These are phyloP conservation scores for Thalassiosira mediterranea DNA, from an alignment of 352 stramenopile genomes.

Conservation along the genomic window DNA sequence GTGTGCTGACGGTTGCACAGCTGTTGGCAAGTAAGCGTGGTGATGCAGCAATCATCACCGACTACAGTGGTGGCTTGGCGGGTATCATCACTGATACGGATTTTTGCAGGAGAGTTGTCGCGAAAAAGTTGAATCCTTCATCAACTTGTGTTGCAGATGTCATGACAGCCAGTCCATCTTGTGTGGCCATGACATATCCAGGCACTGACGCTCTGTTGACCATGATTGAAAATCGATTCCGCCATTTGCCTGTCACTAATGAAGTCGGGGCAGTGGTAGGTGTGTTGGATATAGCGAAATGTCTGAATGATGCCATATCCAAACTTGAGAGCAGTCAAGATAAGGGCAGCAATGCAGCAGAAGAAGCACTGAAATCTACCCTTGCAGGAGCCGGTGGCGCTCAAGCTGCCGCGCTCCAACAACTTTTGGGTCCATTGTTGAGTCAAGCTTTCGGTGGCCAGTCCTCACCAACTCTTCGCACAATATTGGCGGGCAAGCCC, in stretches of 20 bases:
- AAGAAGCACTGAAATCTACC: constrained; percentile 69
- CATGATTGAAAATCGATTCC: constrained; percentile 97
- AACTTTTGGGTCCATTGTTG: constrained; percentile 73
- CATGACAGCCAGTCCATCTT: constrained; percentile 96
- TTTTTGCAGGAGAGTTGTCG: constrained; percentile 92
- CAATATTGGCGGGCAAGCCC: constrained; percentile 78
- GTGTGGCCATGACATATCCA: constrained; percentile 91
- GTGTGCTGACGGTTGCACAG: constrained; percentile 87
- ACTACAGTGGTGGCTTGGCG: constrained; percentile 87
- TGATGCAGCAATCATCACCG: constrained; percentile 92
- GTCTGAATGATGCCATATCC: constrained; percentile 96
- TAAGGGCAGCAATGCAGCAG: constrained; percentile 63
- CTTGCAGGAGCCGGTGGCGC: constrained; percentile 56
- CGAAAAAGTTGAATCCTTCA: constrained; percentile 85
- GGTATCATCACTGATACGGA: constrained; percentile 97
- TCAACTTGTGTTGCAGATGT: constrained; percentile 86
- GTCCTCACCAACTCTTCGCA: constrained; percentile 71
- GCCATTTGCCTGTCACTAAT: constrained; percentile 94
- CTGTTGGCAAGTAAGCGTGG: constrained; percentile 90
- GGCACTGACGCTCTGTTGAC: constrained; percentile 95
- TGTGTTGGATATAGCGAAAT: constrained; percentile 98
- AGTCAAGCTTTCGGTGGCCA: constrained; percentile 70
- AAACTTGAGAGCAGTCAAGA: constrained; percentile 91
- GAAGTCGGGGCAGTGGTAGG: constrained; percentile 89
- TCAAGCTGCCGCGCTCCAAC: constrained; percentile 68